These are phyloP conservation scores for Saccharomycopsis sp. DNA, from an alignment of 805 yeast genomes.

Conservation along the genomic window DNA sequence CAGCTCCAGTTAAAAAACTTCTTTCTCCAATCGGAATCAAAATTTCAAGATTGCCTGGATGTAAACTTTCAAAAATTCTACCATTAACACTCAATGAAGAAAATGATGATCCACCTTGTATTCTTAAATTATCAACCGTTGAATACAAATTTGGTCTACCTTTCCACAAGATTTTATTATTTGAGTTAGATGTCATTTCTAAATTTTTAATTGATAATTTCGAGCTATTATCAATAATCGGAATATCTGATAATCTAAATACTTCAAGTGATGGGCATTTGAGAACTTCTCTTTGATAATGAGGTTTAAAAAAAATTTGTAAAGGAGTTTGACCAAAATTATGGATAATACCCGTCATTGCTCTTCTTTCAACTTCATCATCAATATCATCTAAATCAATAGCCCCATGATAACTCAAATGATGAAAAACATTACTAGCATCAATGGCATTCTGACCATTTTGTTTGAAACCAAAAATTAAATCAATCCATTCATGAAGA, in stretches of 20 bases:
- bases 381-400: constrained; percentile 63
- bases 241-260: constrained; percentile 25
- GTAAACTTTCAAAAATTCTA: constrained; percentile 33
- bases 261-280: constrained; percentile 28
- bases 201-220: constrained; percentile 32
- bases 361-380: constrained; percentile 64
- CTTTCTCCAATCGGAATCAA: constrained; percentile 32
- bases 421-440: constrained; percentile 70
- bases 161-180: constrained; percentile 35
- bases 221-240: constrained; percentile 35
- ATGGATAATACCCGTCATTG: constrained; percentile 76
- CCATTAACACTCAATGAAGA: constrained; percentile 29
- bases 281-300: constrained; percentile 39
- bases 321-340: constrained; percentile 89
- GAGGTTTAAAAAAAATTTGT: constrained; percentile 60
- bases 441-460: constrained; percentile 58
- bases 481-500: constrained; percentile 76
- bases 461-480: constrained; percentile 75
- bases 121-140: constrained; percentile 19
- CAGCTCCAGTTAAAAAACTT: constrained; percentile 38
- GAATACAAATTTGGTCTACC: constrained; percentile 32
- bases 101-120: constrained; percentile 8
- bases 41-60: constrained; percentile 29
- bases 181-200: constrained; percentile 32
- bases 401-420: constrained; percentile 76